Conservation (phyloP, 164 flowering plant species). For the Dillenia suffruticosa region DNA sequence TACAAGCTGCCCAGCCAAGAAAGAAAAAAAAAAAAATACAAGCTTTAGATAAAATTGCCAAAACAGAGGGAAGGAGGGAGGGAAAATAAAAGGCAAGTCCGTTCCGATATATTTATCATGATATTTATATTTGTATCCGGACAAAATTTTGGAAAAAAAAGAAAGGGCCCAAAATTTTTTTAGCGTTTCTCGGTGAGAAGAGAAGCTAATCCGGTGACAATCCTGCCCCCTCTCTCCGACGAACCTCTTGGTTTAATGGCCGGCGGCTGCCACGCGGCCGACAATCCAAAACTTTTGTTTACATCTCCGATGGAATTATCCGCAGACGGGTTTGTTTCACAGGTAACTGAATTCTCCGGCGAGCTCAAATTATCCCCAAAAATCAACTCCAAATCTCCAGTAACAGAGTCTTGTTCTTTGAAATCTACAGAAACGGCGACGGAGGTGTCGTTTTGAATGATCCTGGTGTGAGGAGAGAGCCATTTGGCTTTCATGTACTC, state of each 20-base stretch:
- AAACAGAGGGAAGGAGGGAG: background rate
- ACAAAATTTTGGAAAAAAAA: slow-evolving; percentile 1
- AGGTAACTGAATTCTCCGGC: slow-evolving; percentile 2
- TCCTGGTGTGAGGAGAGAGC: slow-evolving; percentile 44
- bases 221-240: slow-evolving; percentile 34
- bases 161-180: slow-evolving; percentile 24
- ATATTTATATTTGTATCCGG: background rate
- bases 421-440: slow-evolving; percentile 1
- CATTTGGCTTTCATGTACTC: slow-evolving; percentile 68
- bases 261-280: slow-evolving; percentile 55
- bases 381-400: slow-evolving; percentile 42
- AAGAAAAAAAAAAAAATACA: background rate
- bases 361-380: slow-evolving; percentile 28
- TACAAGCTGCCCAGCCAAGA: background rate
- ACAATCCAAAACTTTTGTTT: slow-evolving; percentile 6
- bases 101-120: too few relatives aligned
- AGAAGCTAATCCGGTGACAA: slow-evolving; percentile 72
- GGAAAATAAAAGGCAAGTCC: slow-evolving; percentile 1
- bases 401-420: slow-evolving; percentile 1
- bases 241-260: slow-evolving; percentile 47
- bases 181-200: slow-evolving; percentile 60
- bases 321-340: slow-evolving; percentile 6
- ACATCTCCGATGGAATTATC: slow-evolving; percentile 12
- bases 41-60: slow-evolving; percentile 8
- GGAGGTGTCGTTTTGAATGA: background rate